Percentiles rank a stretch among this genome's conserved stretches.
phyloP scores from a whole-genome alignment of 2,329 filamentous ascomycete species.

The Didymella glomerata region DNA sequence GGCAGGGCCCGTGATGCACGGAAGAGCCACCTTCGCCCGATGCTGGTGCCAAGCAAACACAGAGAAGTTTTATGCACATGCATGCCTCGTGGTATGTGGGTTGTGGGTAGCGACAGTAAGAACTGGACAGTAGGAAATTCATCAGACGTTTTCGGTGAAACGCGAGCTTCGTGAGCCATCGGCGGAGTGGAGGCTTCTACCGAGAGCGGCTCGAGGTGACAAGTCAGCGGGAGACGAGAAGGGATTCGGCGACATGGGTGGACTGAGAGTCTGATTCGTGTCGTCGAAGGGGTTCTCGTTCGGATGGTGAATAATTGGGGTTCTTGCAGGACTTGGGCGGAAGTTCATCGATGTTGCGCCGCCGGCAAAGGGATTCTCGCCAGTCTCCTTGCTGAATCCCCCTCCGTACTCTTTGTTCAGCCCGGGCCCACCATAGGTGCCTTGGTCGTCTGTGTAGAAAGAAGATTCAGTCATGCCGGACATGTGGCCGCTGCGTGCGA shows the following conservation, averaged over 20 bases:
- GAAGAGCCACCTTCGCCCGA: not conserved
- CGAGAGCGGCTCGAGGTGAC: slow-evolving; percentile 46
- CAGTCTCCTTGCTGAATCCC: slow-evolving; percentile 42
- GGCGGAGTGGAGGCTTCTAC: slow-evolving; percentile 55
- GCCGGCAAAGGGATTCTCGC: slow-evolving; percentile 31
- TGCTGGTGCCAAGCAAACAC: slow-evolving; percentile 8
- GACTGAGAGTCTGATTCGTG: slow-evolving; percentile 44
- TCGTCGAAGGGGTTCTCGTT: slow-evolving; percentile 41
- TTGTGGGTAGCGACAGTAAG: slow-evolving; percentile 36
- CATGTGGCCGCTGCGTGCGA: slow-evolving; percentile 42
- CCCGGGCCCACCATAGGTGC: slow-evolving; percentile 53
- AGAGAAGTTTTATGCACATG: slow-evolving; percentile 34
- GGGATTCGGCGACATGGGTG: slow-evolving; percentile 51
- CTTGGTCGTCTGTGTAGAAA: slow-evolving; percentile 57
- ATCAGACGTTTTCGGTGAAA: slow-evolving; percentile 59
- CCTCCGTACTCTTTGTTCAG: slow-evolving; percentile 32
- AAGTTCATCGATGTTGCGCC: slow-evolving; percentile 38
- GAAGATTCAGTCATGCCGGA: slow-evolving; percentile 52
- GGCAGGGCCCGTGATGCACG: not conserved
- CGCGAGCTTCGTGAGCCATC: slow-evolving; percentile 57
- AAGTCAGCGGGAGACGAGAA: slow-evolving; percentile 45
- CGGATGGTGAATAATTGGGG: slow-evolving; percentile 64
- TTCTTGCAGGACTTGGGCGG: slow-evolving; percentile 68
- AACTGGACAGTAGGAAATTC: slow-evolving; percentile 28
- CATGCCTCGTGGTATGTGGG: slow-evolving; percentile 36